phyloP scores from a whole-genome alignment of 345 rosid species.

The Hevea brasiliensis region DNA sequence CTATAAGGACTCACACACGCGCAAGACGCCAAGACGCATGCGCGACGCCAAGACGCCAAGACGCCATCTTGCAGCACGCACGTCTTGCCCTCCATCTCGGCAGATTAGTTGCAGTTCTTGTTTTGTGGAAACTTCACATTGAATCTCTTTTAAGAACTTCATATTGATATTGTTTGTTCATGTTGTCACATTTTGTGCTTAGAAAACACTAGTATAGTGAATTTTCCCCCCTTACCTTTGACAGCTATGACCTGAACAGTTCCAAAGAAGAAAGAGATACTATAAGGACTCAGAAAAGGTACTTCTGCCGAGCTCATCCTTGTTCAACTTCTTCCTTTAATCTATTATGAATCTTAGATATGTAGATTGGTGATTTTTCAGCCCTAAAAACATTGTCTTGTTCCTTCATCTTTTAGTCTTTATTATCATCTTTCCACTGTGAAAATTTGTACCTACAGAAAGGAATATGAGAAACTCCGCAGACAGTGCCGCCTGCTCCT shows the following conservation, averaged over 20 bases:
- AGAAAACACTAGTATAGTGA: neutral
- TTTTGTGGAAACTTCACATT: neutral
- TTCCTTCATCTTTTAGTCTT: constrained; percentile 8
- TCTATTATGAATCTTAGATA: neutral
- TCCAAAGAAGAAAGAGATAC: constrained; percentile 72
- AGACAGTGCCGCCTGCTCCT: constrained; percentile 58
- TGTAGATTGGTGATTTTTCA: neutral
- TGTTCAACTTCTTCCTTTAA: constrained; percentile 11
- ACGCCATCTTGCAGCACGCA: too few species aligned
- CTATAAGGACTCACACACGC: constrained; percentile 49
- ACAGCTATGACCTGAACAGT: constrained; percentile 78
- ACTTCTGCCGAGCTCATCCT: constrained; percentile 1
- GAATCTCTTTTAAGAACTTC: neutral
- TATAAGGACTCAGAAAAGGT: constrained; percentile 72
- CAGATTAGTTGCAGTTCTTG: neutral
- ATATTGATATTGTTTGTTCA: neutral
- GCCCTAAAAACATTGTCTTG: neutral
- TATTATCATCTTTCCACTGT: constrained; percentile 4
- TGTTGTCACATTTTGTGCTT: neutral
- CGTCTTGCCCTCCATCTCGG: neutral
- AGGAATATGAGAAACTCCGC: constrained; percentile 83
- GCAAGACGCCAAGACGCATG: too few species aligned
- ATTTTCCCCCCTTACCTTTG: constrained; percentile 6
- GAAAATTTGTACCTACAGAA: constrained; percentile 47
- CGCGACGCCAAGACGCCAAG: too few species aligned